Percentiles rank a stretch among this genome's conserved stretches.
phyloP scores from a whole-genome alignment of 345 rosid genomes.

The Iberis pinnata region DNA sequence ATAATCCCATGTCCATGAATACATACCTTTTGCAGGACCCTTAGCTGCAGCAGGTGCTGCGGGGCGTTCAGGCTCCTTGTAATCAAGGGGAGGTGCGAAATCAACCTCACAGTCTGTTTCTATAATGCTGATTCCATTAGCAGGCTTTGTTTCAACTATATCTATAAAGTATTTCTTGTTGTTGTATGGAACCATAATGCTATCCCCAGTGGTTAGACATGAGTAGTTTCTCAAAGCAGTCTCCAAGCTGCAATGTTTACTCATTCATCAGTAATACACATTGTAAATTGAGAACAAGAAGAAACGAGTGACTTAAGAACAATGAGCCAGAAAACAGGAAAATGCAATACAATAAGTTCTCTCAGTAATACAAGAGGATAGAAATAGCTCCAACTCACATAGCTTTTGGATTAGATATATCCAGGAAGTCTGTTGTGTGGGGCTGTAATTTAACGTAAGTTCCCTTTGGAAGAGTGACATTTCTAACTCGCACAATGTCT shows the following conservation, averaged over 20 bases:
- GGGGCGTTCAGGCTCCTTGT: slow-evolving; percentile 44
- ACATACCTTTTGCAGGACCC: too few species aligned
- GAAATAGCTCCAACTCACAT: too few species aligned
- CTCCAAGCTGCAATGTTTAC: slow-evolving; percentile 72
- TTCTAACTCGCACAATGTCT: slow-evolving; percentile 42
- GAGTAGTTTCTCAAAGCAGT: slow-evolving; percentile 63
- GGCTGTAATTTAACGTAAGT: slow-evolving; percentile 61
- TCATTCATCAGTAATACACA: too few species aligned
- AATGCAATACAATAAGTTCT: not conserved
- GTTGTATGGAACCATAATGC: slow-evolving; percentile 62
- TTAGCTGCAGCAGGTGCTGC: slow-evolving; percentile 24
- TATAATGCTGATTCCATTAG: slow-evolving; percentile 52
- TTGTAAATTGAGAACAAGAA: too few species aligned
- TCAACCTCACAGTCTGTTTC: slow-evolving; percentile 75
- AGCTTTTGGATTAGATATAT: slow-evolving; percentile 64
- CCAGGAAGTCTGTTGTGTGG: slow-evolving; percentile 56
- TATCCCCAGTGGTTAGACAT: slow-evolving; percentile 59
- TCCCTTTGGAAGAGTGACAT: slow-evolving; percentile 47
- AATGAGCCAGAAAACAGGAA: not conserved
- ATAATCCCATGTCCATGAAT: too few species aligned
- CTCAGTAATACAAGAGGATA: too few species aligned
- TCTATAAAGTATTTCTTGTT: slow-evolving; percentile 51
- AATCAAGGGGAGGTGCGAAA: slow-evolving; percentile 64
- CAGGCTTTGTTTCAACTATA: slow-evolving; percentile 60
- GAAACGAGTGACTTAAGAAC: too few species aligned